Percentiles rank a stretch among this genome's conserved stretches.
Conservation (phyloP, 495 filamentous ascomycete genomes). For the Aspergillus hancockii region DNA sequence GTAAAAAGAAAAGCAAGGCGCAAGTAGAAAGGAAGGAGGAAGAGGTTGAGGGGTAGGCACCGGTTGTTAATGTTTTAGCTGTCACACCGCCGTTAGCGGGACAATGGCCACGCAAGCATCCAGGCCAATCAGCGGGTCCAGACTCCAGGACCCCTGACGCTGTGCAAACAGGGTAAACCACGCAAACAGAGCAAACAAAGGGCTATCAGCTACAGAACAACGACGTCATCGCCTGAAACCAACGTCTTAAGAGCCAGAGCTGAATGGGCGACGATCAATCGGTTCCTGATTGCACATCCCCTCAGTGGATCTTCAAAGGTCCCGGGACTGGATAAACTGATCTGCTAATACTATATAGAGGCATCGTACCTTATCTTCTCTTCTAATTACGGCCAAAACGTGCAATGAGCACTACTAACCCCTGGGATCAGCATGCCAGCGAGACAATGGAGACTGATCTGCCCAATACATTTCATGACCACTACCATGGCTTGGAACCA, state of each 20-base stretch:
- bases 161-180: slow-evolving; percentile 18
- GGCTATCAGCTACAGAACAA: slow-evolving; percentile 9
- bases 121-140: slow-evolving; percentile 24
- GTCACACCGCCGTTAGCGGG: slow-evolving; percentile 28
- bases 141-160: not conserved
- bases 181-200: slow-evolving; percentile 26
- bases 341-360: not conserved
- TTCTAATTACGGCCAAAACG: slow-evolving; percentile 3
- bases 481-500: slow-evolving; percentile 38
- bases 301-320: not conserved
- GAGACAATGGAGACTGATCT: slow-evolving; percentile 21
- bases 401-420: slow-evolving; percentile 34
- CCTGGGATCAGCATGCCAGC: slow-evolving; percentile 18
- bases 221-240: slow-evolving; percentile 34
- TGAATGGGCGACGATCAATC: not conserved
- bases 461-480: slow-evolving; percentile 21
- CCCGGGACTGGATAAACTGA: not conserved
- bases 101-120: slow-evolving; percentile 27
- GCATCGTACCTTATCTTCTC: not conserved
- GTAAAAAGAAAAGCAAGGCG: slow-evolving; percentile 13
- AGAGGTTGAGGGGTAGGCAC: slow-evolving; percentile 8
- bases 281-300: slow-evolving; percentile 7
- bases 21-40: slow-evolving; percentile 8
- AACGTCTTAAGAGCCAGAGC: slow-evolving; percentile 13
- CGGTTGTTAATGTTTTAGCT: slow-evolving; percentile 15